Evolutionary conservation across 257 asterid species (phyloP), one percentile per base, ranked within the genome.

Genomic region (Petunia axillaris): DNA sequence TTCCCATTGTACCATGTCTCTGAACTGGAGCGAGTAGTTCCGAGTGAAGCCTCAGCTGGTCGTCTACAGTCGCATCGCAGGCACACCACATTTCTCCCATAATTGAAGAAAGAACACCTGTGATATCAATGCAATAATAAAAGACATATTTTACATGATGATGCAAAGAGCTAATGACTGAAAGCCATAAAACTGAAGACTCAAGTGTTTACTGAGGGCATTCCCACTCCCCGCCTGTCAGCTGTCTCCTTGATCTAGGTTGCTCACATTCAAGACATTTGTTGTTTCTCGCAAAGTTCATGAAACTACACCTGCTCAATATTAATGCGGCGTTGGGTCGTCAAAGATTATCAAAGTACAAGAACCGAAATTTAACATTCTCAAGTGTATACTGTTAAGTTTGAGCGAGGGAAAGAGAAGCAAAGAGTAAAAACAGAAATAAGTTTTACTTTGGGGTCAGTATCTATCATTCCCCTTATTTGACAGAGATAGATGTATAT

Each of bases 251-350:
- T 4, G 99, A 97, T 88, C 94, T 87, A 71, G 89, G 55, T 81
- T 88, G 98, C 89, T 93, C 98, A 81, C 99, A 95, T 87, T 95
- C 99, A 25, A 92, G 97, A 87, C 99, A 95, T 82, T 90, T 85
- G 60, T 78, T 57, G 66, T 95, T 95, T 90, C 91, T 93, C 10
- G 99, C 99, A 46, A 95, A 95, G 89, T 95, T 95, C 98, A 95
- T 95, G 79, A 93, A 95, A 79, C 83, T 86, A 86, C 99, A 95
- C 93, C 99, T 95, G 93, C 82, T 84, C 80, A 82, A 84, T 50
- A 82, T 3, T 60, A 78, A 75, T 52, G 71, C 70, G 59, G 64
- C 10, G 11, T 44, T 37, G 6, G 58, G 62, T 9, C 2, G 5
- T 46, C 25, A 70, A 25, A 71, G 60, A 71, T 48, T 53, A 71